A percentile compares a stretch with the other conserved stretches of the same genome.
These are phyloP conservation scores for Phialophora expanda DNA, from an alignment of 2,329 filamentous ascomycete genomes.

Conservation along the genomic window DNA sequence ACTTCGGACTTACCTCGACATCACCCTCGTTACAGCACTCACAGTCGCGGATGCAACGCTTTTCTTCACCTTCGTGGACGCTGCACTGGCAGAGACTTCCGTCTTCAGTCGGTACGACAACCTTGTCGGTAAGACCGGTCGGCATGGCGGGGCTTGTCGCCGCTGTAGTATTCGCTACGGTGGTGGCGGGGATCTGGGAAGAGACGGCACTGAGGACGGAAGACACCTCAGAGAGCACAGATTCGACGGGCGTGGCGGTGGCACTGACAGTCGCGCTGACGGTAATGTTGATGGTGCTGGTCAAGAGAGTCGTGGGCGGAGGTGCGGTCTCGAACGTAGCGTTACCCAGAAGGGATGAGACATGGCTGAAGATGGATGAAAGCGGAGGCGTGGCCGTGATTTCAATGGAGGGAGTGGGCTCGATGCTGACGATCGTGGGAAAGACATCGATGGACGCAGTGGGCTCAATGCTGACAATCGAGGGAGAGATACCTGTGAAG, in stretches of 20 bases:
- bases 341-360: neutral
- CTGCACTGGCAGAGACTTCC: neutral
- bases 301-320: neutral
- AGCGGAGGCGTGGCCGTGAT: neutral
- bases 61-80: neutral
- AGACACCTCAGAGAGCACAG: neutral
- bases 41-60: neutral
- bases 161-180: neutral
- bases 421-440: neutral
- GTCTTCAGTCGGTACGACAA: neutral
- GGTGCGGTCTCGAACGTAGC: neutral
- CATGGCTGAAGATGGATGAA: neutral
- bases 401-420: neutral
- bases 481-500: neutral
- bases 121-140: neutral
- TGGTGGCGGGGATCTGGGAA: neutral
- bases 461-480: neutral
- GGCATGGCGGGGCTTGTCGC: neutral
- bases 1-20: neutral
- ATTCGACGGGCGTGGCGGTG: neutral
- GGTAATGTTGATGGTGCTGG: neutral
- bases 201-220: neutral
- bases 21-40: neutral
- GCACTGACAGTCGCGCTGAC: neutral
- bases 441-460: neutral